Evolutionary conservation across 2,329 filamentous ascomycete species (phyloP).

Genomic region (Ambrosiella xylebori): DNA sequence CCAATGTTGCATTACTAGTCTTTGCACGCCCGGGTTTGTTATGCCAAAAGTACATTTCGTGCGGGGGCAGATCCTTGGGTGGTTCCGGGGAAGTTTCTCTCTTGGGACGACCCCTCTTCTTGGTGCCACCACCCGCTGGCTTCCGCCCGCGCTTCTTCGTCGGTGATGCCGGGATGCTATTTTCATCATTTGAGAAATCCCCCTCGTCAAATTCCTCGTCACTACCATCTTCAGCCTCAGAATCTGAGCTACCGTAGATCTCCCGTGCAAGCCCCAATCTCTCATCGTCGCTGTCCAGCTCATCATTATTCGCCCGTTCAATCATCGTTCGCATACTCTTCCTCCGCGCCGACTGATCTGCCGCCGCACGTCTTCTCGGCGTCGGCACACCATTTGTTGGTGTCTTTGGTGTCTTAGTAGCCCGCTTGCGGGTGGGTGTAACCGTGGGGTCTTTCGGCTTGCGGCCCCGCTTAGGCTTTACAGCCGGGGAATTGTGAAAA

Average conservation of each 20-base stretch:
- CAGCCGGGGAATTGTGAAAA: constrained; percentile 1
- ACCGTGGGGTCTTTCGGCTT: constrained; percentile 14
- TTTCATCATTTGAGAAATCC: constrained; percentile 9
- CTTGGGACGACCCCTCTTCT: constrained; percentile 19
- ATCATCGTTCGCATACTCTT: constrained; percentile 70
- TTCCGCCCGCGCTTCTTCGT: constrained; percentile 24
- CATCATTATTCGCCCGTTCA: constrained; percentile 48
- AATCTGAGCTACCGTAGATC: constrained; percentile 36
- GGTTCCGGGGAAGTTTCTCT: constrained; percentile 59
- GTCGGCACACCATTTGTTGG: constrained; percentile 26
- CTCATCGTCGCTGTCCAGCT: constrained; percentile 53
- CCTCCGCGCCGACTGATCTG: constrained; percentile 68
- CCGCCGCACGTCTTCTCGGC: constrained; percentile 49
- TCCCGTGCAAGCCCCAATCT: constrained; percentile 50
- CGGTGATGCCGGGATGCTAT: constrained; percentile 22
- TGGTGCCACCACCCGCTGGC: constrained; percentile 14
- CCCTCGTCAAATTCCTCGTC: constrained; percentile 29
- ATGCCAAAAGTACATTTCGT: constrained; percentile 88
- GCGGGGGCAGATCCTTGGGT: constrained; percentile 63
- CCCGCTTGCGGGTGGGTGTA: constrained; percentile 20
- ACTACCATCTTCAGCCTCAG: constrained; percentile 18
- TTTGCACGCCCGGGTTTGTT: constrained; percentile 67
- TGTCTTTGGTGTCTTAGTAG: constrained; percentile 20
- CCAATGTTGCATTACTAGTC: constrained; percentile 73
- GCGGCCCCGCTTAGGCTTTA: constrained; percentile 1